phyloP scores from a whole-genome alignment of 306 rosid species.

The Senna tora region DNA sequence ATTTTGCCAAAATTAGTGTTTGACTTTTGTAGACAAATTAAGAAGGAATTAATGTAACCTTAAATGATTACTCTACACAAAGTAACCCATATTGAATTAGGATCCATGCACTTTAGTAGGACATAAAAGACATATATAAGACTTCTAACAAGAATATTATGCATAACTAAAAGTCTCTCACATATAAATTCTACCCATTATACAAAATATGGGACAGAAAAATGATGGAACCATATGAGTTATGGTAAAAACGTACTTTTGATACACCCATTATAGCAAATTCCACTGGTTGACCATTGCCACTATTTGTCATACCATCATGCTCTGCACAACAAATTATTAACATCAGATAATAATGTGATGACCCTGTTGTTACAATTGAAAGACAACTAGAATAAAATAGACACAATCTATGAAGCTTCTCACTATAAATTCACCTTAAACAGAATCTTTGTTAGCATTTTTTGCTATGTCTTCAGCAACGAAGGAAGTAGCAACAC shows the following conservation, averaged over 20 bases:
- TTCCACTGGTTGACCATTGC: conserved; percentile 50
- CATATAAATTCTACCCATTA: neutral
- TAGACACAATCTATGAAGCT: neutral
- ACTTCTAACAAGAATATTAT: conserved; percentile 14
- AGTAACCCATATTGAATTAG: neutral
- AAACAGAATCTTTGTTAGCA: conserved; percentile 48
- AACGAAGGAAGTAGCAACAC: conserved; percentile 94
- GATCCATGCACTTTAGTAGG: neutral
- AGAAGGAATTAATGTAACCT: too few relatives aligned
- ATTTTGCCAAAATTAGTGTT: too few relatives aligned
- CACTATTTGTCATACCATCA: conserved; percentile 33
- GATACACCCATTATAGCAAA: conserved; percentile 81
- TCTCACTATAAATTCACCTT: conserved; percentile 53
- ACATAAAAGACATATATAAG: conserved; percentile 6
- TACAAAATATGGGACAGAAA: neutral
- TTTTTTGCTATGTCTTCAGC: conserved; percentile 84
- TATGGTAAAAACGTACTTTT: conserved; percentile 54
- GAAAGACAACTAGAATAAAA: neutral
- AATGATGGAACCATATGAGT: neutral
- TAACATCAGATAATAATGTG: conserved; percentile 32
- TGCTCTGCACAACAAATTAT: conserved; percentile 44
- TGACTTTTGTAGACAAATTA: too few relatives aligned
- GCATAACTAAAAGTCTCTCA: conserved; percentile 9
- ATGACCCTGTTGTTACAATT: neutral
- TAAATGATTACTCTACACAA: too few relatives aligned